phyloP scores from a whole-genome alignment of 495 filamentous ascomycete species.

The Schizothecium vesticola region DNA sequence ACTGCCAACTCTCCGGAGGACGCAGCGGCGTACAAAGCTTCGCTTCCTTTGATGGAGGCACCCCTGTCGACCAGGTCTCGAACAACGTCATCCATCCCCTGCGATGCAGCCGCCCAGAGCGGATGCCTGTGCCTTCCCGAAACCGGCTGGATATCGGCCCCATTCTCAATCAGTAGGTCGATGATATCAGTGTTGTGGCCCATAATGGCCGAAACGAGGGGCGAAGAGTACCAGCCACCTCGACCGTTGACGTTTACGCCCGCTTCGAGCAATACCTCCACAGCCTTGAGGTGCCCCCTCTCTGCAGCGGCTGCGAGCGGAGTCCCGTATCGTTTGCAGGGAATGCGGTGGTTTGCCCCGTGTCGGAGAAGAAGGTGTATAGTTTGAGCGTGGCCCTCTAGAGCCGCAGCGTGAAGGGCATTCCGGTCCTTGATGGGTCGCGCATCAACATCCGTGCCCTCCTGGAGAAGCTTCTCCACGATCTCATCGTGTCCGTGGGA shows the following conservation, averaged over 20 bases:
- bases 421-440: background rate
- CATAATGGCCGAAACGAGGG: constrained; percentile 13
- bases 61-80: background rate
- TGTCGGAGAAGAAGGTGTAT: background rate
- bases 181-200: background rate
- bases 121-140: background rate
- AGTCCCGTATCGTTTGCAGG: background rate
- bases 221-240: constrained; percentile 12
- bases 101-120: background rate
- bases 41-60: background rate
- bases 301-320: background rate
- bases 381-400: background rate
- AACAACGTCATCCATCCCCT: background rate
- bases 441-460: background rate
- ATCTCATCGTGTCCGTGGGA: background rate
- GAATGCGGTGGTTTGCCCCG: background rate
- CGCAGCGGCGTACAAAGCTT: background rate
- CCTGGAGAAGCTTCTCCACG: background rate
- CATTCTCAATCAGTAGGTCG: background rate
- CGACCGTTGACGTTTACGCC: constrained; percentile 9
- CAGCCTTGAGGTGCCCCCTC: background rate
- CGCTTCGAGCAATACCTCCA: background rate
- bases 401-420: background rate
- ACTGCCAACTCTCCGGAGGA: background rate
- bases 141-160: background rate